Conservation (phyloP, 805 yeast genomes). For the Cephaloascus fragrans region DNA sequence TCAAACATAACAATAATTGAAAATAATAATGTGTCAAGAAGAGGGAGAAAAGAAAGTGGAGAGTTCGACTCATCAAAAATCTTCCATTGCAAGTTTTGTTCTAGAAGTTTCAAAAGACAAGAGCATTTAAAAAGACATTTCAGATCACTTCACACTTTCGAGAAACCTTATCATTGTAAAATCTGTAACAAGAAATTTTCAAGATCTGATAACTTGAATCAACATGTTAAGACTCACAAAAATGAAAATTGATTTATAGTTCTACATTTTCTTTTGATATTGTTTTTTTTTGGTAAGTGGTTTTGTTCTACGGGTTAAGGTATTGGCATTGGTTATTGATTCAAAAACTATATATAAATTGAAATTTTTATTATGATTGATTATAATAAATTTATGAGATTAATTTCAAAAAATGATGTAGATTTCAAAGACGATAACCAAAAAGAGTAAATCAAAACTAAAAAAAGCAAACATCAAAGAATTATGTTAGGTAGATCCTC, state of each 20-base stretch:
- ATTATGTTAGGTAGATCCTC: slow-evolving; percentile 8
- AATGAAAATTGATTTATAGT: no score
- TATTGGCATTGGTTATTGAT: no score
- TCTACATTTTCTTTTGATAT: no score
- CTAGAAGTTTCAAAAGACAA: slow-evolving; percentile 59
- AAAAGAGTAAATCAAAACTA: no score
- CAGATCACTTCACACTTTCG: slow-evolving; percentile 63
- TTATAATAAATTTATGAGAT: no score
- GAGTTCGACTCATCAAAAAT: slow-evolving; percentile 50
- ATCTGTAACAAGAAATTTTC: slow-evolving; percentile 57
- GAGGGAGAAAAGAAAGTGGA: slow-evolving; percentile 59
- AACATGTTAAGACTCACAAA: slow-evolving; percentile 53
- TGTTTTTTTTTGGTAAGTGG: no score
- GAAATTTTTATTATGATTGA: no score
- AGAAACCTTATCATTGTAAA: slow-evolving; percentile 58
- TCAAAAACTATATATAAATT: no score
- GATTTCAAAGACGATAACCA: no score
- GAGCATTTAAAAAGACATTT: slow-evolving; percentile 72
- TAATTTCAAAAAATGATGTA: no score
- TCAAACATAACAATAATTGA: slow-evolving; percentile 22
- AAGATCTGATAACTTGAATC: slow-evolving; percentile 55
- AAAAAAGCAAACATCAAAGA: no score
- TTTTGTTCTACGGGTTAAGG: no score
- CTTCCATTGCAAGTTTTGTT: slow-evolving; percentile 55
- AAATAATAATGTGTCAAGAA: slow-evolving; percentile 26